Percentiles rank a stretch among this genome's conserved stretches.
Evolutionary conservation across 805 yeast species (phyloP).

Genomic region (Candida vaughaniae): DNA sequence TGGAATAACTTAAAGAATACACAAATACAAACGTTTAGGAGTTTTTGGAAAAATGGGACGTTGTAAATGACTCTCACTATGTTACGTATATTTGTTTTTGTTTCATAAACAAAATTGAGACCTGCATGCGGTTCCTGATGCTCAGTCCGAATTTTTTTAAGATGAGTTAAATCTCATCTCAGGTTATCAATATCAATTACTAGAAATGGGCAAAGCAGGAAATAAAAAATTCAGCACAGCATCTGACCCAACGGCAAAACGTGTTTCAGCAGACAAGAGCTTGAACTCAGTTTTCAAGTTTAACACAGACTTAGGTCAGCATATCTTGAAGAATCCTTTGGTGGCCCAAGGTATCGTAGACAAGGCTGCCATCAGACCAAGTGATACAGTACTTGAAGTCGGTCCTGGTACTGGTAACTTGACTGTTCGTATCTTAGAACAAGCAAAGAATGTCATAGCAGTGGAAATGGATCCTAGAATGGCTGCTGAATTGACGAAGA

Average conservation of each 20-base stretch:
- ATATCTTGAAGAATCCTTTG: conserved; percentile 90
- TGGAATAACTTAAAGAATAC: too few relatives aligned
- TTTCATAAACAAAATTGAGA: too few relatives aligned
- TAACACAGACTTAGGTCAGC: conserved; percentile 96
- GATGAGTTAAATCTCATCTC: too few relatives aligned
- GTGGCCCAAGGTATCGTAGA: conserved; percentile 98
- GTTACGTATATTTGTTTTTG: background rate
- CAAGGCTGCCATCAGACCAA: conserved; percentile 88
- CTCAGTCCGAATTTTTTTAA: too few relatives aligned
- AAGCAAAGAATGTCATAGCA: conserved; percentile 92
- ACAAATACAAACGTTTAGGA: too few relatives aligned
- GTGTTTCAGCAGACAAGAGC: conserved; percentile 70
- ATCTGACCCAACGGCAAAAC: conserved; percentile 43
- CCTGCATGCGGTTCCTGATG: too few relatives aligned
- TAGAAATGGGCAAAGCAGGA: conserved; percentile 58
- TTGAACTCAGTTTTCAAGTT: conserved; percentile 87
- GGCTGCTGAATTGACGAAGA: conserved; percentile 97
- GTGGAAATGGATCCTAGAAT: conserved; percentile 99
- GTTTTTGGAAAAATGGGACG: background rate
- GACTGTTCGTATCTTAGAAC: conserved; percentile 88
- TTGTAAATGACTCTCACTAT: background rate
- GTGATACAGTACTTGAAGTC: conserved; percentile 91
- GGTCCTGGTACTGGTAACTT: conserved; percentile 99
- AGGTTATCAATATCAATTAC: conserved; percentile 1
- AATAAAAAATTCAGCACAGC: conserved; percentile 58